Conservation (phyloP, 805 yeast species). For the Metschnikowia lachancei region DNA sequence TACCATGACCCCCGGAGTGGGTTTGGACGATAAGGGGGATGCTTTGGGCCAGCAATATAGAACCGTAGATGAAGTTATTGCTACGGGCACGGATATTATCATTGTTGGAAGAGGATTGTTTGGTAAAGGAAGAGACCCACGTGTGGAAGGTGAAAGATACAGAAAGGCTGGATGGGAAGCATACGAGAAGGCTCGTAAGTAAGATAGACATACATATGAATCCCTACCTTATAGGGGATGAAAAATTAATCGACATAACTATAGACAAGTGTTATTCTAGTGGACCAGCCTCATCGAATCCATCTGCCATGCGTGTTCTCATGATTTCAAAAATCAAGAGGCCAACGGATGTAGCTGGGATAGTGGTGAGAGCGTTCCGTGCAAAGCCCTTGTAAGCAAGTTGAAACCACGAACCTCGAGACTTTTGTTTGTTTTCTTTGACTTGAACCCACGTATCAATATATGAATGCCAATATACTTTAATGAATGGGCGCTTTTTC, state of each 20-base stretch:
- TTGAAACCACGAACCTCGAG: conserved; percentile 54
- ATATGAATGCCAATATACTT: conserved; percentile 71
- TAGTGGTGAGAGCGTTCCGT: conserved; percentile 65
- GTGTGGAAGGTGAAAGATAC: conserved; percentile 82
- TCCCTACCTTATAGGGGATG: not conserved
- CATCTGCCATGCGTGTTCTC: conserved; percentile 47
- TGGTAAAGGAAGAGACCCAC: conserved; percentile 92
- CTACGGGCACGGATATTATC: conserved; percentile 87
- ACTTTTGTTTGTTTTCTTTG: conserved; percentile 49
- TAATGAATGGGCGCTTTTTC: conserved; percentile 35
- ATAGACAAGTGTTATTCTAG: conserved; percentile 5
- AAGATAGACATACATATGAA: not conserved
- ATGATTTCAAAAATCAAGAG: conserved; percentile 79
- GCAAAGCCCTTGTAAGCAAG: conserved; percentile 80
- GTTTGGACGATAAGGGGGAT: conserved; percentile 95
- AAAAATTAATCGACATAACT: not conserved
- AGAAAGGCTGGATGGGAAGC: conserved; percentile 95
- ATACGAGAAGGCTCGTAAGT: conserved; percentile 43
- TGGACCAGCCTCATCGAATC: conserved; percentile 24
- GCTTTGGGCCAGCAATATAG: conserved; percentile 95
- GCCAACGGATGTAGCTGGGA: conserved; percentile 89
- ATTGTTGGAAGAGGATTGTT: conserved; percentile 98
- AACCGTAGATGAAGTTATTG: conserved; percentile 79
- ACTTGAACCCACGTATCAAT: conserved; percentile 67
- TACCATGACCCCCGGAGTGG: conserved; percentile 98